A percentile compares a stretch with the other conserved stretches of the same genome.
These are phyloP conservation scores for Ogataea hybrid DNA, from an alignment of 1,139 yeast species.

Conservation along the genomic window DNA sequence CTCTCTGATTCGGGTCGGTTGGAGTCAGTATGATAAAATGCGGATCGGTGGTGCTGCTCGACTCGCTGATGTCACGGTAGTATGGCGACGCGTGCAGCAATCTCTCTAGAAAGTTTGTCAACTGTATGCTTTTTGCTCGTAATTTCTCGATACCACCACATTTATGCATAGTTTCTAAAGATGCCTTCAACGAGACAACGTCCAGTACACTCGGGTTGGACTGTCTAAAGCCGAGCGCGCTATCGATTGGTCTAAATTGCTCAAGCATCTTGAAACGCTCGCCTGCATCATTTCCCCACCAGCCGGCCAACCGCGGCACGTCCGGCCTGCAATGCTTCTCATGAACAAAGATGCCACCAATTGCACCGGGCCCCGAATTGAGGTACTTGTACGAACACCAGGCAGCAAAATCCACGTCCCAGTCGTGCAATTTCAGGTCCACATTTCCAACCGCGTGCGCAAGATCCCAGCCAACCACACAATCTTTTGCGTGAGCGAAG, in stretches of 20 bases:
- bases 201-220: constrained; percentile 91
- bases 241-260: constrained; percentile 70
- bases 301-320: constrained; percentile 78
- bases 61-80: constrained; percentile 38
- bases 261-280: constrained; percentile 81
- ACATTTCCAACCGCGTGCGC: constrained; percentile 96
- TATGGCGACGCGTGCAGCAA: constrained; percentile 43
- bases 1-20: constrained; percentile 52
- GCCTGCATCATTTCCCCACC: constrained; percentile 89
- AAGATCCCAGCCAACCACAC: constrained; percentile 88
- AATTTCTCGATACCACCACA: constrained; percentile 65
- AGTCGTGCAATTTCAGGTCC: constrained; percentile 69
- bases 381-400: constrained; percentile 94
- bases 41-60: constrained; percentile 28
- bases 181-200: constrained; percentile 66
- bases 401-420: constrained; percentile 91
- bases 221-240: constrained; percentile 86
- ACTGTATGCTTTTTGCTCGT: constrained; percentile 51
- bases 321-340: constrained; percentile 43
- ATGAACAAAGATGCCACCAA: constrained; percentile 80
- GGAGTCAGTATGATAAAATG: constrained; percentile 80
- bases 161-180: constrained; percentile 57
- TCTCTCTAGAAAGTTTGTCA: constrained; percentile 58
- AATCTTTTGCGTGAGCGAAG: constrained; percentile 51
- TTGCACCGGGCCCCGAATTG: constrained; percentile 91